Evolutionary conservation across 108 stramenopile species (phyloP).

Genomic region (Aurantiochytrium sp.): DNA sequence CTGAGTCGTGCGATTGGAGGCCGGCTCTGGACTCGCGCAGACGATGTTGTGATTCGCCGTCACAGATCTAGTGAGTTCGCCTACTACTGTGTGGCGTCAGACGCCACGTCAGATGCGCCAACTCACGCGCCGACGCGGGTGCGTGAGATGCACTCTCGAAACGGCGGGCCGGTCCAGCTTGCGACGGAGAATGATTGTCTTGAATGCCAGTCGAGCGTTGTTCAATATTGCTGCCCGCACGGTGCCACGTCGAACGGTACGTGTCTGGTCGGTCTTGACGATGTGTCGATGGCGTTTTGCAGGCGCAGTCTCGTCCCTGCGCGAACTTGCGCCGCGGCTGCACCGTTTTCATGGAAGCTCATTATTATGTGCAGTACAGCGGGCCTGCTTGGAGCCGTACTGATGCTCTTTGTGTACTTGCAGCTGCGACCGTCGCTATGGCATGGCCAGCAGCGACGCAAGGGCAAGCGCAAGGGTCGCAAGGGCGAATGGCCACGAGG

Average conservation of each 20-base stretch:
- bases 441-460: not conserved
- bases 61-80: not conserved
- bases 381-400: not conserved
- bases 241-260: not conserved
- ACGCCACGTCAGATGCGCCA: not conserved
- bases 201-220: not conserved
- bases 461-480: not conserved
- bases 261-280: not conserved
- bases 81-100: not conserved
- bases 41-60: not conserved
- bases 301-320: not conserved
- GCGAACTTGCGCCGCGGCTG: not conserved
- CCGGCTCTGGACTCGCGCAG: not conserved
- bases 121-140: not conserved
- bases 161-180: not conserved
- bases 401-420: not conserved
- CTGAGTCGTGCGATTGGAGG: not conserved
- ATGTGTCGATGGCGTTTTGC: not conserved
- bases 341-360: not conserved
- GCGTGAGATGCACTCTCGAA: not conserved
- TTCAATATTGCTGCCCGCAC: not conserved
- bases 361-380: not conserved
- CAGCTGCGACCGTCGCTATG: not conserved
- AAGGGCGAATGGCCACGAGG: not conserved
- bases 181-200: not conserved